Evolutionary conservation across 148 eudicot genomes (phyloP).

Genomic region (Vaccinium macrocarpon): DNA sequence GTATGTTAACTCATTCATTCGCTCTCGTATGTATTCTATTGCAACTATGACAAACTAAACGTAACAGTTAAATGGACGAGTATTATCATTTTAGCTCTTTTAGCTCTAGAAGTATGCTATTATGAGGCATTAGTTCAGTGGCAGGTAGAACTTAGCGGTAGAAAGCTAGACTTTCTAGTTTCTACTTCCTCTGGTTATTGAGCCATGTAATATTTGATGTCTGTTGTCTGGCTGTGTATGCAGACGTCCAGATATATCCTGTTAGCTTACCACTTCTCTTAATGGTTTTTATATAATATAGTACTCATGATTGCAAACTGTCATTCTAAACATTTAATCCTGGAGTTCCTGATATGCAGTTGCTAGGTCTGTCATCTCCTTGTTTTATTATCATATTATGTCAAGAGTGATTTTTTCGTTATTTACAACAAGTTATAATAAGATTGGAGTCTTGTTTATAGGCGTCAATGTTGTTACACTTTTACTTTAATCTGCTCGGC

Average conservation of each 20-base stretch:
- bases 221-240: neutral
- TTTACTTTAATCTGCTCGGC: neutral
- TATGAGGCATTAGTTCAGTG: neutral
- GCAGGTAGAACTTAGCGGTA: neutral
- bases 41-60: neutral
- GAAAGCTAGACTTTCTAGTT: neutral
- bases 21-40: neutral
- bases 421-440: neutral
- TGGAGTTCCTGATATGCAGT: neutral
- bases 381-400: neutral
- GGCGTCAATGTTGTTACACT: neutral
- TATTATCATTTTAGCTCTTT: neutral
- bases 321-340: neutral
- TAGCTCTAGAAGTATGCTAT: neutral
- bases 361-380: neutral
- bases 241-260: neutral
- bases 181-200: neutral
- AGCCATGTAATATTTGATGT: neutral
- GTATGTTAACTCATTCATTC: slow-evolving; percentile 27
- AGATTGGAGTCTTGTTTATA: neutral
- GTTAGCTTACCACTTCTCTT: neutral
- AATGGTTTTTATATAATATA: neutral
- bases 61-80: neutral
- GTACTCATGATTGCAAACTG: neutral
- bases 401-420: neutral